These are phyloP conservation scores for Trichothecium roseum DNA, from an alignment of 2,329 filamentous ascomycete genomes.

Conservation along the genomic window DNA sequence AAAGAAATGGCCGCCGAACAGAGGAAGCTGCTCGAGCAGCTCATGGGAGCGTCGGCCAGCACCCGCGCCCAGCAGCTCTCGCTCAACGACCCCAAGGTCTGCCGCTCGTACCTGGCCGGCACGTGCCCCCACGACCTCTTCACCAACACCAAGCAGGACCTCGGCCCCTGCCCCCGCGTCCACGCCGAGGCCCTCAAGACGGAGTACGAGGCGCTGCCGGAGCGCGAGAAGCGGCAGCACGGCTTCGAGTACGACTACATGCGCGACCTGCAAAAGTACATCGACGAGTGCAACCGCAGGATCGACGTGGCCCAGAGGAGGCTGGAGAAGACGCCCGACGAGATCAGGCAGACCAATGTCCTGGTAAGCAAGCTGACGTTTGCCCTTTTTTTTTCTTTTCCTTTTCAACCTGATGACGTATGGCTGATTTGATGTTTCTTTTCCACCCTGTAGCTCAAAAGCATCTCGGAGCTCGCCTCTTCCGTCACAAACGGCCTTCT, in stretches of 20 bases:
- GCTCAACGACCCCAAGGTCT: conserved; percentile 87
- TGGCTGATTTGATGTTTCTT: too few relatives aligned
- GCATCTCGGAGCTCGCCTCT: conserved; percentile 69
- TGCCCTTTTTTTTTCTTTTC: background rate
- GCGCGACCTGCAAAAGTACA: conserved; percentile 90
- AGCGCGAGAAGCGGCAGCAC: conserved; percentile 63
- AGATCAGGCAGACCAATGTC: conserved; percentile 89
- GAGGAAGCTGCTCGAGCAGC: conserved; percentile 95
- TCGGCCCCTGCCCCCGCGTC: conserved; percentile 78
- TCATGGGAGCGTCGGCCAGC: conserved; percentile 68
- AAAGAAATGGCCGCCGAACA: conserved; percentile 78
- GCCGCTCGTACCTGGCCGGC: conserved; percentile 85
- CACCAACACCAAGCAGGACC: conserved; percentile 97
- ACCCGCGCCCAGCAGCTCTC: conserved; percentile 72
- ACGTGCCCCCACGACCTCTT: conserved; percentile 98
- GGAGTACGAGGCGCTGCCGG: conserved; percentile 70
- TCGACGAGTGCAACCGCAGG: conserved; percentile 89
- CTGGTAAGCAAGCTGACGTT: conserved; percentile 49
- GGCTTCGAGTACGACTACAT: conserved; percentile 97
- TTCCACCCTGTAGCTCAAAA: conserved; percentile 63
- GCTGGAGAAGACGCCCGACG: conserved; percentile 94
- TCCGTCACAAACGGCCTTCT: conserved; percentile 74
- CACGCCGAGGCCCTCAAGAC: conserved; percentile 82
- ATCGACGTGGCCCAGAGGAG: conserved; percentile 85
- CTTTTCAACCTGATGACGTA: too few relatives aligned